Conservation (phyloP, 257 asterid species). For the Cruciata laevipes region DNA sequence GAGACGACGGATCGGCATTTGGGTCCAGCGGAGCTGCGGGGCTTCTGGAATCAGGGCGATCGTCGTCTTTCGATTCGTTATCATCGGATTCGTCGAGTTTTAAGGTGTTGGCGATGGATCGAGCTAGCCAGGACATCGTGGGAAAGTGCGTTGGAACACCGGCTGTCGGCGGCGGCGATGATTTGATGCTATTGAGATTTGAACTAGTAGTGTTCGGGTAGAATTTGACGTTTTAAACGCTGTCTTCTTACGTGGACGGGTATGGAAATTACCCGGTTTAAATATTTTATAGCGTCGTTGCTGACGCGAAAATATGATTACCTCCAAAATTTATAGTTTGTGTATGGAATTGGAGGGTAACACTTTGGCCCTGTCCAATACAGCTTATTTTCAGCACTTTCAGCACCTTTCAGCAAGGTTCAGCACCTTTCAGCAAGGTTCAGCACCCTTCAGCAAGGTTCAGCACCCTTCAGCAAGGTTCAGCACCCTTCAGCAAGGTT, state of each 20-base stretch:
- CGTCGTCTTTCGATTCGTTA: conserved; percentile 18
- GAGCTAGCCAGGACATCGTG: conserved; percentile 89
- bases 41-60: conserved; percentile 9
- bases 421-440: too few relatives aligned
- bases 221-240: background rate
- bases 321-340: too few relatives aligned
- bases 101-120: conserved; percentile 90
- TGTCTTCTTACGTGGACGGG: background rate
- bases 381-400: too few relatives aligned
- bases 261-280: background rate
- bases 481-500: too few relatives aligned
- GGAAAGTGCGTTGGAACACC: conserved; percentile 7
- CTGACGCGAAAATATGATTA: too few relatives aligned
- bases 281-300: background rate
- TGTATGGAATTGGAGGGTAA: too few relatives aligned
- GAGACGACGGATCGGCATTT: conserved; percentile 23
- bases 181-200: background rate
- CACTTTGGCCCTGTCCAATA: too few relatives aligned
- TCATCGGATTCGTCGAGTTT: conserved; percentile 53
- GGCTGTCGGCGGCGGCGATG: conserved; percentile 7
- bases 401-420: too few relatives aligned
- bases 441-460: too few relatives aligned
- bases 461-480: too few relatives aligned
- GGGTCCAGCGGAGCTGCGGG: conserved; percentile 26
- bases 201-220: background rate